Conservation (phyloP, 176 grass and related monocot genomes). For the Bolboschoenus planiculmis region DNA sequence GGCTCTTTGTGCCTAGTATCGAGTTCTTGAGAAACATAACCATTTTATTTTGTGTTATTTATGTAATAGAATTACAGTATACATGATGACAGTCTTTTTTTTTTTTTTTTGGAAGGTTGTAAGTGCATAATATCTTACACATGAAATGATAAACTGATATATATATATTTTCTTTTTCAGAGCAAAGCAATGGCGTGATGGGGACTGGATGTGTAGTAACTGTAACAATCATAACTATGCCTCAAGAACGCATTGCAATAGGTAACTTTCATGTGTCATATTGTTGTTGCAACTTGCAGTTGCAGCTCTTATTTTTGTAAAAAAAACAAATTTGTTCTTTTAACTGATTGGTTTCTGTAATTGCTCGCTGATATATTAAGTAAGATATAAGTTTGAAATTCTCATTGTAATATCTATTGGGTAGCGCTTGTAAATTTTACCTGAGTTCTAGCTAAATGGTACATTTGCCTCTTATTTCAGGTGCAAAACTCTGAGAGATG, state of each 20-base stretch:
- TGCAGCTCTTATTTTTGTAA: not conserved
- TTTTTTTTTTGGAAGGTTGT: not conserved
- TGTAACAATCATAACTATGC: slow-evolving; percentile 99
- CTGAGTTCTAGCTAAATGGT: not conserved
- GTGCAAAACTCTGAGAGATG: slow-evolving; percentile 77
- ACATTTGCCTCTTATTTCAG: slow-evolving; percentile 35
- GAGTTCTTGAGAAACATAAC: not conserved
- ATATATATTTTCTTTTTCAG: slow-evolving; percentile 30
- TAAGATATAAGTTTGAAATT: not conserved
- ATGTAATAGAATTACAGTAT: not conserved
- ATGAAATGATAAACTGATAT: not conserved
- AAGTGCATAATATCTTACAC: not conserved
- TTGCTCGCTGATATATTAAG: not conserved
- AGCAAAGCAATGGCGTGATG: slow-evolving; percentile 89
- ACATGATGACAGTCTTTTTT: not conserved
- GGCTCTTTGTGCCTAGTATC: not conserved
- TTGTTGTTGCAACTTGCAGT: not conserved
- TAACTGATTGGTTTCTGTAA: not conserved
- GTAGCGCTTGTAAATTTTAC: not conserved
- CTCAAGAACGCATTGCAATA: slow-evolving; percentile 89
- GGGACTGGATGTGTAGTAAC: slow-evolving; percentile 89
- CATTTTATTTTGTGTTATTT: not conserved
- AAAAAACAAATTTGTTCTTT: not conserved
- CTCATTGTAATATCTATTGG: not conserved
- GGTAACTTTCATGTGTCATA: slow-evolving; percentile 39